Evolutionary conservation across 139 green algal species (phyloP).

Genomic region (Pleodorina starrii): DNA sequence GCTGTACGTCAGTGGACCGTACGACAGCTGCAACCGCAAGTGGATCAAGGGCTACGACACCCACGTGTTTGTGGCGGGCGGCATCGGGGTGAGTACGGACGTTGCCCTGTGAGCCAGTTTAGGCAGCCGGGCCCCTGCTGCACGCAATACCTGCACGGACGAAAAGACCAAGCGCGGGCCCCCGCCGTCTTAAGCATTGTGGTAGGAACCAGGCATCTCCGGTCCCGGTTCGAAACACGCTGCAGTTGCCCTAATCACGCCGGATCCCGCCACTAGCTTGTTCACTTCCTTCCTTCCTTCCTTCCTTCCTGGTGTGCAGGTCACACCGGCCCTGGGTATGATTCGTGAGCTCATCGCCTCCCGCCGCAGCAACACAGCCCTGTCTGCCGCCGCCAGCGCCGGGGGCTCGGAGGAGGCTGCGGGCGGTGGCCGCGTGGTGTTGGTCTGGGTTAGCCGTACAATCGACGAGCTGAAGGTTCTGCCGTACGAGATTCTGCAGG

Average conservation of each 20-base stretch:
- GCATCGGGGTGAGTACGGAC: conserved; percentile 23
- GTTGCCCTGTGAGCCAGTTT: neutral
- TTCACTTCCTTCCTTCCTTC: neutral
- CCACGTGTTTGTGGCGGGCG: conserved; percentile 23
- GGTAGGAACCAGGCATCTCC: too few species aligned
- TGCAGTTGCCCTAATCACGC: too few species aligned
- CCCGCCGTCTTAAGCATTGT: too few species aligned
- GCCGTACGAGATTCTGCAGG: neutral
- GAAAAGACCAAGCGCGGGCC: too few species aligned
- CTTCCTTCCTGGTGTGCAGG: too few species aligned
- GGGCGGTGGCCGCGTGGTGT: neutral
- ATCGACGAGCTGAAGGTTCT: conserved; percentile 5
- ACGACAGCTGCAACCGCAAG: neutral
- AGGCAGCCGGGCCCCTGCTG: neutral
- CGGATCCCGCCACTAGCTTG: neutral
- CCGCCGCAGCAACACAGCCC: neutral
- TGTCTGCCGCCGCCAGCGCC: neutral
- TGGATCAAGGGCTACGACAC: neutral
- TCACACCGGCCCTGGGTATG: conserved; percentile 36
- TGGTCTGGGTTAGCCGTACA: conserved; percentile 33
- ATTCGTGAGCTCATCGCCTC: conserved; percentile 13
- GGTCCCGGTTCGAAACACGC: too few species aligned
- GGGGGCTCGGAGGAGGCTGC: neutral
- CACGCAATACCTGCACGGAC: too few species aligned
- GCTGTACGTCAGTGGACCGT: conserved; percentile 41